Evolutionary conservation across 2,329 filamentous ascomycete species (phyloP), one percentile per base, ranked within the genome.

Genomic region (Exophiala mesophila): DNA sequence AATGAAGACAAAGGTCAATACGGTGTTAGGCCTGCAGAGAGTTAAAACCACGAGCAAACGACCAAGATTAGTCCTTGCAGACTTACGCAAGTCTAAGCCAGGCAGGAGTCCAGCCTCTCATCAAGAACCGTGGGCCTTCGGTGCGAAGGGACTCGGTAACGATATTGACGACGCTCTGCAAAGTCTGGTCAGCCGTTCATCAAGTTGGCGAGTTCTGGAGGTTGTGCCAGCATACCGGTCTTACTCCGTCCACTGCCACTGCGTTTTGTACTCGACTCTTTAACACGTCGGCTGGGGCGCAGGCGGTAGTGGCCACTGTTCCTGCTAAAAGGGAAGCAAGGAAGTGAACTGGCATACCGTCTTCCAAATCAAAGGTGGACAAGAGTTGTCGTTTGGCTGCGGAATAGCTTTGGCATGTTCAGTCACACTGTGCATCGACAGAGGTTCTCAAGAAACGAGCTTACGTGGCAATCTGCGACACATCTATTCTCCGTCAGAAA

Each of bases 231-330:
- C 45, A 26, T 36, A 47, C 45, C 12, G 47, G 47, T 36, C 35
- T 46, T 8, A 44, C 44, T 10, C 47, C 47, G 16, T 50, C 36
- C 7, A 50, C 33, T 4, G 36, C 21, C 2, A 47, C 47, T 13
- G 47, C 47, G 38, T 50, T 50, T 13, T 50, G 47, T 9, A 50
- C 20, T 26, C 47, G 30, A 31, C 47, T 50, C 38, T 50, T 50
- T 18, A 50, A 31, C 4, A 50, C 47, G 36, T 50, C 47, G 16
- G 47, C 47, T 12, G 47, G 47, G 19, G 47, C 47, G 20, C 47
- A 50, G 16, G 47, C 47, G 20, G 47, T 50, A 16, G 47, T 50
- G 16, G 47, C 47, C 16, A 50, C 47, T 5, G 47, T 50, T 16
- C 47, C 47, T 13, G 47, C 47, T 10, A 50, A 20, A 6, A 50